Evolutionary conservation across 352 stramenopile genomes (phyloP), one percentile per base, ranked within the genome.

Genomic region (Detonula confervacea): DNA sequence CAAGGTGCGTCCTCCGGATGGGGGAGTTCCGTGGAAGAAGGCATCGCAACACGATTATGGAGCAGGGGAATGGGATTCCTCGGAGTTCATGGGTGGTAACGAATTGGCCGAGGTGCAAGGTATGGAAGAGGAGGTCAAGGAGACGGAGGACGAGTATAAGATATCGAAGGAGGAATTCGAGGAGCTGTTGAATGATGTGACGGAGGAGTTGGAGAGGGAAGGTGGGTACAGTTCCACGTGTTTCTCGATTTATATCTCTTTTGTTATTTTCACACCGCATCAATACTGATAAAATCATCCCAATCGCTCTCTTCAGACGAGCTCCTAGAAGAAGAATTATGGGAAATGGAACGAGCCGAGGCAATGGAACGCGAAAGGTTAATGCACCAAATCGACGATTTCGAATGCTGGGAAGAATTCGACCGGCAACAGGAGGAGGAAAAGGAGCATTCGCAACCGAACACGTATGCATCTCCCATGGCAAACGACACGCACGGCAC

Each of bases 321-420:
- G 72, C 30, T 78, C 18, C 54, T 72, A 22, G 60, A 78, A 52
- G 47, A 65, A 46, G 70, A 72, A 64, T 39, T 72, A 42, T 71
- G 70, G 51, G 70, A 78, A 47, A 29, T 78, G 60, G 70, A 78
- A 78, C 44, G 70, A 46, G 39, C 56, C 0, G 70, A 78, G 14
- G 70, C 70, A 33, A 66, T 78, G 70, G 54, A 78, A 60, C 51
- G 54, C 4, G 70, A 78, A 55, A 55, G 56, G 14, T 49, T 78
- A 14, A 51, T 72, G 44, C 60, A 71, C 61, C 33, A 67, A 33
- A 67, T 72, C 66, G 70, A 72, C 72, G 70, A 78, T 49, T 78
- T 44, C 67, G 60, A 72, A 44, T 49, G 47, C 60, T 78, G 70
- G 70, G 55, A 72, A 20, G 63, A 72, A 62, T 24, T 72, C 9